Percentiles rank a stretch among this genome's conserved stretches.
These are phyloP conservation scores for Populus trichocarpa DNA, from an alignment of 441 rosid species.

Conservation along the genomic window DNA sequence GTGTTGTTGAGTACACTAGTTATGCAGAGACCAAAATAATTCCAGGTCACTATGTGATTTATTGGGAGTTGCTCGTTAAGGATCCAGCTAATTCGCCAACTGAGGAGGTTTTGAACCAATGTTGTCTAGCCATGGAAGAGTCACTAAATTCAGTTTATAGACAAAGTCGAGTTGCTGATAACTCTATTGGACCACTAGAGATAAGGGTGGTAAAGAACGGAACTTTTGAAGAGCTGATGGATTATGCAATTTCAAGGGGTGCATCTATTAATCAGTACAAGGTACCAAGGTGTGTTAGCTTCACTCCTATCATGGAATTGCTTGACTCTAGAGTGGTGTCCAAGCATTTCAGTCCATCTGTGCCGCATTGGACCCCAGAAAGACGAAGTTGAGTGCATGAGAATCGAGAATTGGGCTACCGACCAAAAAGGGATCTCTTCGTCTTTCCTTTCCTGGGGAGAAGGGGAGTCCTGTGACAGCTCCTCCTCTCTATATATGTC, in stretches of 20 bases:
- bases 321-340: slow-evolving; percentile 75
- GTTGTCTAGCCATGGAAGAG: slow-evolving; percentile 89
- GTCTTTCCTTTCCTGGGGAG: background rate
- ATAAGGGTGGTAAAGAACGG: slow-evolving; percentile 75
- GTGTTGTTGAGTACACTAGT: slow-evolving; percentile 94
- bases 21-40: slow-evolving; percentile 71
- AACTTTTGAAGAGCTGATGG: slow-evolving; percentile 95
- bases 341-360: slow-evolving; percentile 61
- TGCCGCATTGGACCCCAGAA: slow-evolving; percentile 81
- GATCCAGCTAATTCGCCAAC: slow-evolving; percentile 44
- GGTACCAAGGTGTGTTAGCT: slow-evolving; percentile 91
- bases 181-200: slow-evolving; percentile 80
- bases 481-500: slow-evolving; percentile 11
- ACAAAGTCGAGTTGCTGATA: slow-evolving; percentile 77
- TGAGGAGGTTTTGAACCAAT: slow-evolving; percentile 40
- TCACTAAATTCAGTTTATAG: slow-evolving; percentile 79
- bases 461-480: background rate
- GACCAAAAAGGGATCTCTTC: background rate
- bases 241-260: slow-evolving; percentile 87
- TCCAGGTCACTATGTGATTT: slow-evolving; percentile 93
- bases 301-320: slow-evolving; percentile 82
- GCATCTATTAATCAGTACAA: slow-evolving; percentile 96
- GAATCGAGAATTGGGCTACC: background rate
- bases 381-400: slow-evolving; percentile 39
- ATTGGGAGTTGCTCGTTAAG: slow-evolving; percentile 69